Evolutionary conservation across 176 grass and related monocot species (phyloP).

Genomic region (Oryza glumipatula): DNA sequence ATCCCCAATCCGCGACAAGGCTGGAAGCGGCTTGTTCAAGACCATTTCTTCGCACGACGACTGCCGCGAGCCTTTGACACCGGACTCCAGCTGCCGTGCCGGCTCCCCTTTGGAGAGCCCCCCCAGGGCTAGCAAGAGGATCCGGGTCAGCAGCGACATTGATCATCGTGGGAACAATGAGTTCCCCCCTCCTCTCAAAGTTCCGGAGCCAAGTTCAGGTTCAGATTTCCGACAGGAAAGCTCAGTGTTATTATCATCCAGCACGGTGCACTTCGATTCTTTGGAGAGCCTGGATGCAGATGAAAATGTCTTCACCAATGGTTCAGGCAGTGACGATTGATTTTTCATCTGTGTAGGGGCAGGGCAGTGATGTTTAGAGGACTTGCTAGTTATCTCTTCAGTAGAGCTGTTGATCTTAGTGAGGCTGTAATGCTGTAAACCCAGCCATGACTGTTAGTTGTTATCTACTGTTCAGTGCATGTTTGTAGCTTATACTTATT

Average conservation of each 20-base stretch:
- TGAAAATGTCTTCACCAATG: constrained; percentile 27
- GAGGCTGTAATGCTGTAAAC: constrained; percentile 12
- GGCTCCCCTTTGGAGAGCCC: constrained; percentile 24
- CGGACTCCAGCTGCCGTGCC: constrained; percentile 39
- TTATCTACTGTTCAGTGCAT: background rate
- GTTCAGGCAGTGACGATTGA: constrained; percentile 38
- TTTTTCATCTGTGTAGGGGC: background rate
- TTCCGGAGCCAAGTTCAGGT: constrained; percentile 23
- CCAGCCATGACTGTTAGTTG: background rate
- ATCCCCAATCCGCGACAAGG: constrained; percentile 15
- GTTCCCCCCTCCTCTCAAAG: constrained; percentile 11
- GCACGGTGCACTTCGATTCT: background rate
- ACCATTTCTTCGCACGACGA: constrained; percentile 28
- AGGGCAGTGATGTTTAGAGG: background rate
- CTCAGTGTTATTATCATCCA: constrained; percentile 17
- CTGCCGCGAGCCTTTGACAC: constrained; percentile 27
- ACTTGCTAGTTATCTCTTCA: constrained; percentile 16
- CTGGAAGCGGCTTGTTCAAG: constrained; percentile 29
- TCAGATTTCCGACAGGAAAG: constrained; percentile 20
- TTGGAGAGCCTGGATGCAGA: background rate
- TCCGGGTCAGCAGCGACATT: background rate
- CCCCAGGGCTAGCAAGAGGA: constrained; percentile 40
- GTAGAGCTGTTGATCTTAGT: background rate
- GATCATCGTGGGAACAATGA: constrained; percentile 2
- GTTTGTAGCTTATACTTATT: constrained; percentile 1